These are phyloP conservation scores for Colletotrichum nymphaeae DNA, from an alignment of 2,329 filamentous ascomycete genomes.

Conservation along the genomic window DNA sequence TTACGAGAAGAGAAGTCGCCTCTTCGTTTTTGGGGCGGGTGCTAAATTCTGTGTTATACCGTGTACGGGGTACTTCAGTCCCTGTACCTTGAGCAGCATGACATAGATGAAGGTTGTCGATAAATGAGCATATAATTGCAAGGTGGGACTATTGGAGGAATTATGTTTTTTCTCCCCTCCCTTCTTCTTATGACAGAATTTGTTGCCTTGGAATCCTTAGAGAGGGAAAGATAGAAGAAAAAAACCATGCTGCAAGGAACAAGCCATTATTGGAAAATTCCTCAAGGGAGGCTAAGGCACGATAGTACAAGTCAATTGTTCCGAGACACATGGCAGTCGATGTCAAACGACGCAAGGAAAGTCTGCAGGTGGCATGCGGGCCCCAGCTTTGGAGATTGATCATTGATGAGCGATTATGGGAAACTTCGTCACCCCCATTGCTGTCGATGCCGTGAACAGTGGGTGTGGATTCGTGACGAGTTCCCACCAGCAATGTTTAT, in stretches of 20 bases:
- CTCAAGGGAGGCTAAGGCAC: neutral
- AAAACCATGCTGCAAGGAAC: neutral
- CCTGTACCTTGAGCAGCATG: neutral
- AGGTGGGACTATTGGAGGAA: neutral
- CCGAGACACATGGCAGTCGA: neutral
- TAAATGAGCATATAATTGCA: neutral
- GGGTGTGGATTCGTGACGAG: neutral
- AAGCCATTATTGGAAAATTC: neutral
- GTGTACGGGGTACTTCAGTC: neutral
- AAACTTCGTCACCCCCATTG: neutral
- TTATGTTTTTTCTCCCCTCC: neutral
- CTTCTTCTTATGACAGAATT: too few relatives aligned
- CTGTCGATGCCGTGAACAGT: neutral
- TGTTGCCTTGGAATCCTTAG: neutral
- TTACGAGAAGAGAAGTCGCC: neutral
- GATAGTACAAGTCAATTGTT: neutral
- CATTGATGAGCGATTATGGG: slow-evolving; percentile 6
- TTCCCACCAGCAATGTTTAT: neutral
- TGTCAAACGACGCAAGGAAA: neutral
- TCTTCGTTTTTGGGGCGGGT: neutral
- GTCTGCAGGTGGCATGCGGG: neutral
- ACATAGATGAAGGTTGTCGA: neutral
- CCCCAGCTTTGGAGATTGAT: neutral
- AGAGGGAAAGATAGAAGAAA: neutral
- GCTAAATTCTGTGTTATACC: neutral